Base-by-base conservation (phyloP, 106 monocot species). In the Apostasia ramifera region DNA sequence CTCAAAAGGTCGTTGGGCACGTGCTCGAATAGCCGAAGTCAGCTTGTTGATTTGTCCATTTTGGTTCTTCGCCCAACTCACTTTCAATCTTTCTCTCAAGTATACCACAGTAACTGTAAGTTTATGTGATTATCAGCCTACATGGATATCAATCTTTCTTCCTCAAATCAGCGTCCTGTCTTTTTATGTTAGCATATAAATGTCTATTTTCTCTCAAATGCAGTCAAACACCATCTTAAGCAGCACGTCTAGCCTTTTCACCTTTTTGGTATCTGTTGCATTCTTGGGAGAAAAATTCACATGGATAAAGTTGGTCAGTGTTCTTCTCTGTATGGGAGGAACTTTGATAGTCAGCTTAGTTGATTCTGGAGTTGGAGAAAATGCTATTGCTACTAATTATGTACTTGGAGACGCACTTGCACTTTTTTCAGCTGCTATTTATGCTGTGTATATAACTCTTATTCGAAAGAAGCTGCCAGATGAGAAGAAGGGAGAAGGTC, bases 161-260 rank as follows among this genome's bases (percentile, higher is more conserved):
- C 26, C 26, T 26, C 26, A 26, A 26, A 26, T 26, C 26, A 26
- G 26, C 26, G 26, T 26, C 26, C 26, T 26, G 26, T 26, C 26
- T 26, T 26, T 26, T 26, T 26, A 26, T 26, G 26, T 26, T 26
- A 26, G 26, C 26, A 26, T 26, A 26, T 26, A 26, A 26, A 26
- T 26, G 5, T 55, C 9, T 70, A 66, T n/a, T 71, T 74, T 67
- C 59, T 66, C 54, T n/a, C 42, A 66, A 53, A 5, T 85, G 67
- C 86, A 91, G 91, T 95, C 94, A 57, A 95, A 95, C 71, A 95
- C 94, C 11, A 91, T 95, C 68, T 70, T 95, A 74, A 95, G 94
- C 88, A 91, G 91, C 68, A 71, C 91, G 5, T 95, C 94, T 37
- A 95, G 91, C 66, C 91, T 95, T 53, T 95, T 94, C 85, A 95